Evolutionary conservation across 495 filamentous ascomycete genomes (phyloP), one percentile per base, ranked within the genome.

Genomic region (Tuber indicum): DNA sequence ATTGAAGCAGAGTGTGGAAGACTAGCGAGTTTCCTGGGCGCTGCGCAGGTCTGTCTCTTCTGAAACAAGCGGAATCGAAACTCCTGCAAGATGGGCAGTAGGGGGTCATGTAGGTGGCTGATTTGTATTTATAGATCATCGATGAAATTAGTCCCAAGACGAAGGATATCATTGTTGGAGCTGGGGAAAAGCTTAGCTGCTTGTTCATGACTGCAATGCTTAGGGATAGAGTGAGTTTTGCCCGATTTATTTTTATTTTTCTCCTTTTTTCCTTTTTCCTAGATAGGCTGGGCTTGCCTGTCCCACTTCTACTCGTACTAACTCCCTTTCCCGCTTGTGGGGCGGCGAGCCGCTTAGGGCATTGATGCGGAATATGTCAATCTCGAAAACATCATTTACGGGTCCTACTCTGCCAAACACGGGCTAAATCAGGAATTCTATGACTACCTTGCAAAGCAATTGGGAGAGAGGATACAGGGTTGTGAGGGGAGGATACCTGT

Each of bases 131-230:
- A 41, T 46, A 80, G 81, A 88, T 87, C 17, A 84, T 91, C 39
- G 88, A 88, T 42, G 89, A 94, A 83, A 92, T 97, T 80, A 94
- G 92, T 83, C 88, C 90, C 3, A 88, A 92, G 76, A 92, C 91
- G 41, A 93, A 95, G 83, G 95, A 99, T 83, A 91, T 92, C 76
- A 92, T 99, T 26, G 89, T 98, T 58, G 93, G 93, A 82, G 92
- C 93, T 70, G 96, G 96, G 32, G 96, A 99, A 86, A 98, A 97
- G 84, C 86, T 99, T 44, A 93, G 92, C 84, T 97, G 94, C 85
- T 87, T 90, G 41, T 93, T 96, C 81, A 92, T 99, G 90, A 89
- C 94, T 16, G 90, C 91, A 16, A 81, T 97, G 70, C 86, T 99
- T 49, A 88, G 91, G 82, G 94, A 97, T 77, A 87, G 87, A 39